These are phyloP conservation scores for Comarum palustre DNA, from an alignment of 306 rosid genomes.

Conservation along the genomic window DNA sequence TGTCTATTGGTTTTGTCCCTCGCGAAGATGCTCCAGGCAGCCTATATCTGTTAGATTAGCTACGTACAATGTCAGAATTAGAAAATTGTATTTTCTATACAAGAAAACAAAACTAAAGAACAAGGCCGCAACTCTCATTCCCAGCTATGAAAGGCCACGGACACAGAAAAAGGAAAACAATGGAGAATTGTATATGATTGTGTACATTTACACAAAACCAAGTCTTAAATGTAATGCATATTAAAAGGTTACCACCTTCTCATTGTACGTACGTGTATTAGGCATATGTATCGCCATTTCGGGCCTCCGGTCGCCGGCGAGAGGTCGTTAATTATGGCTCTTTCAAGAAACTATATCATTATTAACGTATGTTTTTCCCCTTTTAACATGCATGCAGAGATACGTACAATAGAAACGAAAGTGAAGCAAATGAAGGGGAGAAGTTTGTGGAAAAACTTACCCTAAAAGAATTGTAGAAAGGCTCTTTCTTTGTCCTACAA, in stretches of 20 bases:
- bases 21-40: constrained; percentile 41
- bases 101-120: no score
- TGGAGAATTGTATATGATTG: neutral
- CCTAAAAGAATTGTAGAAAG: constrained; percentile 64
- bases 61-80: neutral
- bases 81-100: no score
- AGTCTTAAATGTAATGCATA: neutral
- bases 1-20: constrained; percentile 56
- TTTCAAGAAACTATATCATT: neutral
- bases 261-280: no score
- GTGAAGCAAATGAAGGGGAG: neutral
- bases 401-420: neutral
- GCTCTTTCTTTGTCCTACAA: constrained; percentile 66
- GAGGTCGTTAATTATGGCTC: neutral
- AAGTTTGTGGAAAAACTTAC: constrained; percentile 27
- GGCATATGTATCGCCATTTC: no score
- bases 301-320: neutral
- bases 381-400: neutral
- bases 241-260: neutral
- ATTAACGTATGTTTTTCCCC: no score
- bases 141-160: no score
- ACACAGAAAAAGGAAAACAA: no score
- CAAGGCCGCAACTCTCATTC: no score
- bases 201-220: neutral
- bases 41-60: constrained; percentile 45